These are phyloP conservation scores for Tagetes patula DNA, from an alignment of 129 eudicot species.

Conservation along the genomic window DNA sequence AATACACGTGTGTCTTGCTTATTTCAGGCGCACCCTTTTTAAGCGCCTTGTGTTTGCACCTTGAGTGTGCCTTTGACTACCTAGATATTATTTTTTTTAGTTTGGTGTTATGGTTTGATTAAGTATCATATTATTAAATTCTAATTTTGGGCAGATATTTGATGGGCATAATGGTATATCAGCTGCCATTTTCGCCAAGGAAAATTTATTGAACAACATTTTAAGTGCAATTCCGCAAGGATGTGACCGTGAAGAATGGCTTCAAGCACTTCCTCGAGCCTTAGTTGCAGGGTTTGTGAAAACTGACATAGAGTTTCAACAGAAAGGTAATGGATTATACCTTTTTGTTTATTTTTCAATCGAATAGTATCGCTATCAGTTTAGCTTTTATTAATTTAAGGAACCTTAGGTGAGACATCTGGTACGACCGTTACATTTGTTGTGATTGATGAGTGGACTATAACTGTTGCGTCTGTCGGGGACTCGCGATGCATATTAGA, in stretches of 20 bases:
- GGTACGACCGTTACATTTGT: constrained; percentile 95
- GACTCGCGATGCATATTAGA: constrained; percentile 96
- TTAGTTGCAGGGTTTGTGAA: constrained; percentile 97
- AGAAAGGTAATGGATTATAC: constrained; percentile 54
- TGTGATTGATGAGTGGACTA: constrained; percentile 96
- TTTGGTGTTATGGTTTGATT: neutral
- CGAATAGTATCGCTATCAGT: neutral
- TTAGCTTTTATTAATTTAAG: neutral
- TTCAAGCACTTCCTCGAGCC: constrained; percentile 87
- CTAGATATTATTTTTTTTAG: neutral
- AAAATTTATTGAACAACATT: constrained; percentile 78
- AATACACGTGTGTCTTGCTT: no score
- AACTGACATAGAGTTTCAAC: constrained; percentile 97
- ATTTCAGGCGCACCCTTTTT: no score
- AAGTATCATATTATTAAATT: neutral
- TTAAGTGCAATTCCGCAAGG: constrained; percentile 83
- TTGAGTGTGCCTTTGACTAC: no score
- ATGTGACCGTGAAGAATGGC: constrained; percentile 91
- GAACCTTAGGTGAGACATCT: constrained; percentile 76
- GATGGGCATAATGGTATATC: constrained; percentile 99
- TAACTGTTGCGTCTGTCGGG: constrained; percentile 97
- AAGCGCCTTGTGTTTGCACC: no score
- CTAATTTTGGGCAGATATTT: constrained; percentile 56
- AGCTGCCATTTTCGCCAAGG: constrained; percentile 91
- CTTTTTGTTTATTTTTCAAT: neutral